Base-by-base conservation (phyloP, 2,329 filamentous ascomycete species). In the Calonectria pteridis region DNA sequence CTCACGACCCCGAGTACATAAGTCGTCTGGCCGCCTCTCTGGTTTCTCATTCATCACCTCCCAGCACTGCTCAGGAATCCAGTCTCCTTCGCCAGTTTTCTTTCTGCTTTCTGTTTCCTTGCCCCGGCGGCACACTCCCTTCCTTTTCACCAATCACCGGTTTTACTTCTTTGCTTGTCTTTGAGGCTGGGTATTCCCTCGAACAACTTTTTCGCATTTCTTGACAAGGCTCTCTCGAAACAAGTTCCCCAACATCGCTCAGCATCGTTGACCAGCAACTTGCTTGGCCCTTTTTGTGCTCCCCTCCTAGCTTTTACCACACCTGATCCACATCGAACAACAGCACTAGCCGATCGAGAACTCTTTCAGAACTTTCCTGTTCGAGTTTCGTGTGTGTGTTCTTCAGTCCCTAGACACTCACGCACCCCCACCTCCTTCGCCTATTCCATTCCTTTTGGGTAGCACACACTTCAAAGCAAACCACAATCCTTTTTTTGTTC, bases 11-110 rank as follows among this genome's bases (percentile, higher is more conserved):
- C 64, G 20, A 62, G 64, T 78, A 78, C 73, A 75, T 71, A 80
- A 79, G 75, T 74, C 28, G 67, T 50, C 76, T 50, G 64, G 68
- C 26, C 76, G 74, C 77, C 71, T 75, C 49, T 59, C n/a, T 11
- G 40, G 55, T 35, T 63, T 37, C 55, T 50, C 26, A 28, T 64
- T 64, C 43, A 23, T 64, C 33, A 66, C 64, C 69, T 76, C 63
- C 67, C 77, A 78, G 78, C 72, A 79, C 72, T 72, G 69, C 78
- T 75, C 73, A 79, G 77, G 77, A 79, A 80, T 76, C 77, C 70
- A 53, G 62, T 64, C 67, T 59, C 29, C 68, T 66, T 70, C 58
- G 43, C 64, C 69, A 69, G 58, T 69, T 76, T 73, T 73, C 71
- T 73, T 72, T 71, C 70, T 73, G 59, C 62, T 67, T 71, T 37